Conservation (phyloP, 192 early-diverging fungal genomes). For the Haplosporangium gracile region DNA sequence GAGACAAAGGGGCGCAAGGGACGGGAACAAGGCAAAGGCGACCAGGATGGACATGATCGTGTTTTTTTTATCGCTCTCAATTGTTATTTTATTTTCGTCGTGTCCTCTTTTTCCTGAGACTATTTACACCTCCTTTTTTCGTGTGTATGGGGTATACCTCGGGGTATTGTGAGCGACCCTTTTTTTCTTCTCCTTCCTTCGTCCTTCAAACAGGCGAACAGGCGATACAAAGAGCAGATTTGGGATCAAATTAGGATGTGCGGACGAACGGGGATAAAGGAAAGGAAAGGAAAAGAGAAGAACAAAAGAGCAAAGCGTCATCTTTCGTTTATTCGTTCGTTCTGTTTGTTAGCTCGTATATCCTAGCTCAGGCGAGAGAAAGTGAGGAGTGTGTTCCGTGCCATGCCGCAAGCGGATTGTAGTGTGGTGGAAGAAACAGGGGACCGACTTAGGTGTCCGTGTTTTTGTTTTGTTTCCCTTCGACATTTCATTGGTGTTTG, state of each 20-base stretch:
- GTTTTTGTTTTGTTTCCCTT: not conserved
- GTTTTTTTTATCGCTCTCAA: slow-evolving; percentile 35
- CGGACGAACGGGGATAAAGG: not conserved
- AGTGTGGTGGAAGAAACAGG: not conserved
- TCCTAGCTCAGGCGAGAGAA: not conserved
- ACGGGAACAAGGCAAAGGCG: not conserved
- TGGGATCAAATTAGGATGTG: not conserved
- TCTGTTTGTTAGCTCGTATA: not conserved
- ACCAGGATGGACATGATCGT: slow-evolving; percentile 19
- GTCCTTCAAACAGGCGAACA: not conserved
- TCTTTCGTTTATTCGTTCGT: not conserved
- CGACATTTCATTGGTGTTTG: not conserved
- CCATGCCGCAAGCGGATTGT: not conserved
- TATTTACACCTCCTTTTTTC: slow-evolving; percentile 53
- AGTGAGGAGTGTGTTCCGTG: not conserved
- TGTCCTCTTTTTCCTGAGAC: slow-evolving; percentile 26
- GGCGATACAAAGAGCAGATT: not conserved
- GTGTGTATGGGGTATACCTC: slow-evolving; percentile 20
- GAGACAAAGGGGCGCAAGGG: slow-evolving; percentile 13
- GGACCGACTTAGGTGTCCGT: not conserved
- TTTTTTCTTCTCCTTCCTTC: not conserved
- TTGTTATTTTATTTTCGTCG: slow-evolving; percentile 25
- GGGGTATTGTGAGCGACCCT: slow-evolving; percentile 6
- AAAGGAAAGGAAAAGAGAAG: not conserved
- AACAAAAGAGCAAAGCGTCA: not conserved